These are phyloP conservation scores for Cucurbita maxima DNA, from an alignment of 306 rosid species.

Conservation along the genomic window DNA sequence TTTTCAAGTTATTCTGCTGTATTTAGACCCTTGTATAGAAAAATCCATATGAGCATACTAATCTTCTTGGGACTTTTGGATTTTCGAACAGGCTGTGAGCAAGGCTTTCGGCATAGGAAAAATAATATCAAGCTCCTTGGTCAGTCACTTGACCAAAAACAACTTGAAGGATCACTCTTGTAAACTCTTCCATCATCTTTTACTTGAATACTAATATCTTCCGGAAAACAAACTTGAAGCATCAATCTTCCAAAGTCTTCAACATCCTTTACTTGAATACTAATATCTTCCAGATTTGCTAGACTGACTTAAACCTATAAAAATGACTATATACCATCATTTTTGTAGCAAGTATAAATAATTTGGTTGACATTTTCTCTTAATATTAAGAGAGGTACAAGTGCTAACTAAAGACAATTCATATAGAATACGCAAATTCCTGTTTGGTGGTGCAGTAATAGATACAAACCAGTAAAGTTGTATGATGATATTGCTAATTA, in stretches of 20 bases:
- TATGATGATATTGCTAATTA: too few species aligned
- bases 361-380: too few species aligned
- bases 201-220: background rate
- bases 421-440: background rate
- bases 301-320: background rate
- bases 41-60: background rate
- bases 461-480: background rate
- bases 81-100: background rate
- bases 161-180: background rate
- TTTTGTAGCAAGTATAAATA: background rate
- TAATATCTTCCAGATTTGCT: background rate
- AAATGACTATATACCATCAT: background rate
- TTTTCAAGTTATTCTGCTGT: background rate
- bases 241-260: background rate
- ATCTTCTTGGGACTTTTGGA: background rate
- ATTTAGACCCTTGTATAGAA: background rate
- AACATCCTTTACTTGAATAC: background rate
- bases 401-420: background rate
- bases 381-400: too few species aligned
- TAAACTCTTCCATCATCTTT: background rate
- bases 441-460: background rate
- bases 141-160: background rate
- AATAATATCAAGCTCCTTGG: background rate
- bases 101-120: background rate
- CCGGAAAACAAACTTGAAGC: background rate